Evolutionary conservation across 768 basidiomycete species (phyloP), one percentile per base, ranked within the genome.

Genomic region (Trametopsis cervina): DNA sequence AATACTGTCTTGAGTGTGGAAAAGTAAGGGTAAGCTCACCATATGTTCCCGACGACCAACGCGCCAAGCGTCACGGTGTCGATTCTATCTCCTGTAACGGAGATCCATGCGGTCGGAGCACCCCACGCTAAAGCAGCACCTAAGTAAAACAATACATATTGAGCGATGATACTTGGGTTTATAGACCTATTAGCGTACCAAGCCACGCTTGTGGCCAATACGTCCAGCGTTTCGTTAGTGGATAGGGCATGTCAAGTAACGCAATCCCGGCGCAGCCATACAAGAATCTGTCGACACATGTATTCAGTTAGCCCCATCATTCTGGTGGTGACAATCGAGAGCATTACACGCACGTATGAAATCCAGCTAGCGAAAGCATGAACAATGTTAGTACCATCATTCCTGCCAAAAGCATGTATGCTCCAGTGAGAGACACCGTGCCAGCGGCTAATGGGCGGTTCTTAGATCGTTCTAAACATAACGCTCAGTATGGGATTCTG

Each of bases 171-270:
- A 15, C 24, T 15, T 11, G 17, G 11, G 29, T 27, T n/a, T 20
- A 25, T n/a, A 21, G 36, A 27, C 12, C n/a, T 29, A 29, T 2
- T 10, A 23, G 27, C 49, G 9, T n/a, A 56, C 78, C 78, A 1
- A 81, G 70, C 76, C 75, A 78, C 0, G 77, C 77, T 54, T 80
- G 78, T 0, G 79, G 79, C 77, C 77, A 80, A 51, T 78, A 61
- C 0, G 78, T 80, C 35, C 72, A 59, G 7, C 78, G 68, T 54
- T 81, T 81, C 42, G 78, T 62, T 4, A 80, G 64, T 11, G 79
- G 79, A 57, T 76, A 77, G 12, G 55, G 17, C 1, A 47, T 44
- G 22, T 60, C 44, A 6, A 55, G n/a, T n/a, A n/a, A n/a, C n/a
- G n/a, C n/a, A n/a, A n/a, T n/a, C n/a, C n/a, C n/a, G 40, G 7